Conservation (phyloP, 495 filamentous ascomycete species). For the Penicillium ucsense region DNA sequence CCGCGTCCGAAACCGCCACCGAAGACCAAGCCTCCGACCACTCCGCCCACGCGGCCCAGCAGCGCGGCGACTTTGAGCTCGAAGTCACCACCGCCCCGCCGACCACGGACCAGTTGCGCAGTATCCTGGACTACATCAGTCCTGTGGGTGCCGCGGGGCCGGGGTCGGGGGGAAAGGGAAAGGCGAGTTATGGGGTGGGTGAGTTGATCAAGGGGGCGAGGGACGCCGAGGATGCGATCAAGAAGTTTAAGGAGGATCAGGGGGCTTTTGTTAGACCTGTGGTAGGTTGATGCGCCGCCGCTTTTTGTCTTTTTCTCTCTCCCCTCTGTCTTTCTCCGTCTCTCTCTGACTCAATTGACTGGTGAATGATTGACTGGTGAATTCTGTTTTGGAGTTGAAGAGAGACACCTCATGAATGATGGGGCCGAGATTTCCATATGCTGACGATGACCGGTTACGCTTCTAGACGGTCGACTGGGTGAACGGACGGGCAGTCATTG, state of each 20-base stretch:
- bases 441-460: constrained; percentile 3
- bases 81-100: constrained; percentile 74
- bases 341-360: not conserved
- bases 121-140: constrained; percentile 78
- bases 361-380: not conserved
- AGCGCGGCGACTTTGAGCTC: constrained; percentile 68
- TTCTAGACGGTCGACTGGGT: constrained; percentile 82
- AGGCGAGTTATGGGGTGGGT: constrained; percentile 23
- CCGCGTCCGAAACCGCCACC: constrained; percentile 47
- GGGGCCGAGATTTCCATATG: too few relatives aligned
- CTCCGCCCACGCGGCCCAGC: constrained; percentile 40
- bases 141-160: constrained; percentile 29
- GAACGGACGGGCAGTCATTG: constrained; percentile 69
- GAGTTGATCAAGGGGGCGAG: constrained; percentile 62
- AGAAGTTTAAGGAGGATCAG: constrained; percentile 49
- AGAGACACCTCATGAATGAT: too few relatives aligned
- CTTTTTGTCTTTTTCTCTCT: not conserved
- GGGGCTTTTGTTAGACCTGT: constrained; percentile 64
- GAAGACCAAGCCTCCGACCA: constrained; percentile 58
- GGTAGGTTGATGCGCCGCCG: constrained; percentile 35
- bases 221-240: constrained; percentile 64
- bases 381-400: not conserved
- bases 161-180: constrained; percentile 13
- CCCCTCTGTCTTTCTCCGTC: not conserved
- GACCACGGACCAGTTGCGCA: constrained; percentile 74